Evolutionary conservation across 2,329 filamentous ascomycete species (phyloP).

Genomic region (Colletotrichum liriopes): DNA sequence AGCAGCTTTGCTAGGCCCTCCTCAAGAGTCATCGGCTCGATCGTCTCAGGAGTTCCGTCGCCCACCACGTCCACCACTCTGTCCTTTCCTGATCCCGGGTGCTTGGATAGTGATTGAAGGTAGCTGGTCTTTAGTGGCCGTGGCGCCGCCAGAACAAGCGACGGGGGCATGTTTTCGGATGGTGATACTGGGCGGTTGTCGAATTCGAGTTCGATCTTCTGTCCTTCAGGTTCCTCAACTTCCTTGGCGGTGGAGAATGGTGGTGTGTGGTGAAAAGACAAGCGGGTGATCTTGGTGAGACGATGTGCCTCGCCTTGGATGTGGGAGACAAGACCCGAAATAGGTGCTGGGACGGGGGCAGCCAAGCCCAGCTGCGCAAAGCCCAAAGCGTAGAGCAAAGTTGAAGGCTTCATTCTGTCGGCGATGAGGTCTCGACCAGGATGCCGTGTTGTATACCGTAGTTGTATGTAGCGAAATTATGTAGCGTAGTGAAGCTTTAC

Average conservation of each 20-base stretch:
- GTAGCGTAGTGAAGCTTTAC: background rate
- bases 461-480: background rate
- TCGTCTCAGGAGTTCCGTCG: constrained; percentile 33
- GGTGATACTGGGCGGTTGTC: constrained; percentile 38
- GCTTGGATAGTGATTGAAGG: constrained; percentile 36
- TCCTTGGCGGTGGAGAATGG: constrained; percentile 1
- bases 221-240: background rate
- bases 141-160: constrained; percentile 32
- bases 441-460: background rate
- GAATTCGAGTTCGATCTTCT: constrained; percentile 28
- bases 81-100: constrained; percentile 20
- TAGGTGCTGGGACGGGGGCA: constrained; percentile 35
- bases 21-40: constrained; percentile 33
- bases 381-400: constrained; percentile 28
- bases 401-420: constrained; percentile 36
- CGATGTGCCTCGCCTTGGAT: constrained; percentile 26
- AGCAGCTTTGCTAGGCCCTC: constrained; percentile 26
- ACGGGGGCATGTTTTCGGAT: constrained; percentile 31
- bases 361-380: constrained; percentile 22
- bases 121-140: constrained; percentile 40
- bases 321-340: constrained; percentile 31
- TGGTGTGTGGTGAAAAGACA: constrained; percentile 9
- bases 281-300: constrained; percentile 19
- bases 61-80: constrained; percentile 40
- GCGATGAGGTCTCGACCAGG: background rate